These are phyloP conservation scores for Taphrina betulina DNA, from an alignment of 1,139 yeast genomes.

Conservation along the genomic window DNA sequence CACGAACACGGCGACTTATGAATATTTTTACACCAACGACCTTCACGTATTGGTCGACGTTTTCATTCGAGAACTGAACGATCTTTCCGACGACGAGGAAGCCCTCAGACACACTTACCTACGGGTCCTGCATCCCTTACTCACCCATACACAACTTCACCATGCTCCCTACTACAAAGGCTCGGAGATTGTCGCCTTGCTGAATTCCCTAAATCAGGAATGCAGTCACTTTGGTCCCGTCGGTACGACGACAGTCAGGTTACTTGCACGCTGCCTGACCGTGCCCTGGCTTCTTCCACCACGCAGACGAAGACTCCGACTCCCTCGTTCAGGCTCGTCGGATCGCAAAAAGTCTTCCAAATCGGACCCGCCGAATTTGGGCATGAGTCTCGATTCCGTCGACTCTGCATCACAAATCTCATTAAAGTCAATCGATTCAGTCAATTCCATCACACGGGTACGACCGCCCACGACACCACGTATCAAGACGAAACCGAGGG, in stretches of 20 bases:
- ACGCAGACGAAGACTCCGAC: slow-evolving; percentile 8
- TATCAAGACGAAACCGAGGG: background rate
- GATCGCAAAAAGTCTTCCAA: slow-evolving; percentile 17
- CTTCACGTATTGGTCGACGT: slow-evolving; percentile 83
- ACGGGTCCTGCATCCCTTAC: slow-evolving; percentile 69
- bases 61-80: slow-evolving; percentile 71
- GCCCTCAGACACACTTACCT: slow-evolving; percentile 67
- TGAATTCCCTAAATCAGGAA: slow-evolving; percentile 42
- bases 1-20: slow-evolving; percentile 63
- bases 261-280: slow-evolving; percentile 37
- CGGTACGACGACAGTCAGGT: slow-evolving; percentile 39
- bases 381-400: slow-evolving; percentile 13
- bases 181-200: slow-evolving; percentile 54
- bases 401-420: slow-evolving; percentile 6
- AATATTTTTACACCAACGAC: slow-evolving; percentile 78
- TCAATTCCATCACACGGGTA: slow-evolving; percentile 23
- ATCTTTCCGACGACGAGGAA: slow-evolving; percentile 53
- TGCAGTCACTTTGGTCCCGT: slow-evolving; percentile 36
- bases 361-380: slow-evolving; percentile 1
- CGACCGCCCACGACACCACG: slow-evolving; percentile 23
- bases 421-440: slow-evolving; percentile 21
- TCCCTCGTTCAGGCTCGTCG: slow-evolving; percentile 5
- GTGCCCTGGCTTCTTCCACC: slow-evolving; percentile 37
- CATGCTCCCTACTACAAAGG: slow-evolving; percentile 56
- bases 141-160: slow-evolving; percentile 65